Conservation (phyloP, 805 yeast genomes). For the Starmerella tilneyi region DNA sequence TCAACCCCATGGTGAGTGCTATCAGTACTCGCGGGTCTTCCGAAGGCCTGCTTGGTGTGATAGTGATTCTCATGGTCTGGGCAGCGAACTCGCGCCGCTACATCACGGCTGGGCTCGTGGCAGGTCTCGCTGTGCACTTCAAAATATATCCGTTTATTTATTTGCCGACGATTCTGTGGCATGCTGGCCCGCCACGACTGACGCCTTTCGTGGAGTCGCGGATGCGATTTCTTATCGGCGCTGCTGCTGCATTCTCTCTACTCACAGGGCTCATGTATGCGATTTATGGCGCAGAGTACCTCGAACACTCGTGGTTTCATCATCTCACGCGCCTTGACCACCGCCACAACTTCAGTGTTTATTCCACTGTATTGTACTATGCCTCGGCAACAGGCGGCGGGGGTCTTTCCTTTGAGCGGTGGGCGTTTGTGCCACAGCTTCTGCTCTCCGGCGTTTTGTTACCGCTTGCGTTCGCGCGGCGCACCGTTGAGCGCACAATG, state of each 20-base stretch:
- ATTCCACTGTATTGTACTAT: slow-evolving; percentile 54
- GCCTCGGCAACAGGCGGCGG: slow-evolving; percentile 26
- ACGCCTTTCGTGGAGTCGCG: slow-evolving; percentile 36
- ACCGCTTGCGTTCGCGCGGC: slow-evolving; percentile 42
- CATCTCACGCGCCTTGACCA: slow-evolving; percentile 81
- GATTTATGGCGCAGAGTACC: slow-evolving; percentile 62
- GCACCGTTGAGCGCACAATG: slow-evolving; percentile 41
- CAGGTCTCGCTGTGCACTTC: slow-evolving; percentile 79
- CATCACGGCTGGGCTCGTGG: slow-evolving; percentile 37
- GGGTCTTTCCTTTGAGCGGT: slow-evolving; percentile 23
- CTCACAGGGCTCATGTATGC: slow-evolving; percentile 53
- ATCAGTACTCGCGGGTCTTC: slow-evolving; percentile 90
- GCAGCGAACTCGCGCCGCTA: slow-evolving; percentile 36
- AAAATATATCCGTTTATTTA: slow-evolving; percentile 89
- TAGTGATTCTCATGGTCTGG: slow-evolving; percentile 48
- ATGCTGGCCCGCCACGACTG: slow-evolving; percentile 28
- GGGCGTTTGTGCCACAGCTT: slow-evolving; percentile 81
- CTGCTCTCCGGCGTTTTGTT: slow-evolving; percentile 46
- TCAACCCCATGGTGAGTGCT: slow-evolving; percentile 90
- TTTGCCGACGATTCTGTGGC: slow-evolving; percentile 56
- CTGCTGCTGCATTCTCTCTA: slow-evolving; percentile 37
- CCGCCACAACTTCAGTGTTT: slow-evolving; percentile 86
- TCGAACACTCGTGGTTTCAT: slow-evolving; percentile 69
- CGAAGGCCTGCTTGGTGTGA: slow-evolving; percentile 75
- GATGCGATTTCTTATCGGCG: slow-evolving; percentile 35